Conservation (phyloP, 169 alveolate species). For the Plasmodium cynomolgi region DNA sequence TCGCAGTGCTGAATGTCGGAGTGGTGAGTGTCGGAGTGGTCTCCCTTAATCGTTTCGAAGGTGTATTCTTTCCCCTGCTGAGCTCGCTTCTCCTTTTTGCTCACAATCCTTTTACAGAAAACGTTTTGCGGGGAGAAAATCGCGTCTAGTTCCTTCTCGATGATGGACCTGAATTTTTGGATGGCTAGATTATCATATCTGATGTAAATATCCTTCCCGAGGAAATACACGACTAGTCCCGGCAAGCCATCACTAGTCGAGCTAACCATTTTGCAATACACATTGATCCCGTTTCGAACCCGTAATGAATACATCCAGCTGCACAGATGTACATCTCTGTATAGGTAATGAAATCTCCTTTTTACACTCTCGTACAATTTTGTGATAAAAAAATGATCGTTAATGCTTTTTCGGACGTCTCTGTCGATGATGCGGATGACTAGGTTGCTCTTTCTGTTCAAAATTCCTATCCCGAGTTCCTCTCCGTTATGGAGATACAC, state of each 20-base stretch:
- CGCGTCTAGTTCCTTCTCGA: conserved; percentile 34
- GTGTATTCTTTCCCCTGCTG: conserved; percentile 59
- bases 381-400: conserved; percentile 28
- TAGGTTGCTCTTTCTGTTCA: conserved; percentile 50
- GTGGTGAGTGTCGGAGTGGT: conserved; percentile 7
- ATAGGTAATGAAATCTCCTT: conserved; percentile 40
- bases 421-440: conserved; percentile 35
- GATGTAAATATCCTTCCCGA: conserved; percentile 15
- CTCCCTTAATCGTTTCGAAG: conserved; percentile 43
- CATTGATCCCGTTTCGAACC: background rate
- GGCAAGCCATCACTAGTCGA: conserved; percentile 33
- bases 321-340: conserved; percentile 19
- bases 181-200: conserved; percentile 45
- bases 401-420: conserved; percentile 14
- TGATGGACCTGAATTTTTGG: conserved; percentile 34
- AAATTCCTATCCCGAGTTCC: conserved; percentile 25
- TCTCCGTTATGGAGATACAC: conserved; percentile 29
- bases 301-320: conserved; percentile 36
- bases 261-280: conserved; percentile 37
- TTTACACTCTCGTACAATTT: conserved; percentile 52
- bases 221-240: conserved; percentile 13
- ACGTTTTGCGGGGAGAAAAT: conserved; percentile 43
- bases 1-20: conserved; percentile 24
- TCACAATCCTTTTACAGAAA: conserved; percentile 31
- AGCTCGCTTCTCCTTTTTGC: conserved; percentile 66